Conservation (phyloP, 352 stramenopile species). For the Plasmopara viticola region DNA sequence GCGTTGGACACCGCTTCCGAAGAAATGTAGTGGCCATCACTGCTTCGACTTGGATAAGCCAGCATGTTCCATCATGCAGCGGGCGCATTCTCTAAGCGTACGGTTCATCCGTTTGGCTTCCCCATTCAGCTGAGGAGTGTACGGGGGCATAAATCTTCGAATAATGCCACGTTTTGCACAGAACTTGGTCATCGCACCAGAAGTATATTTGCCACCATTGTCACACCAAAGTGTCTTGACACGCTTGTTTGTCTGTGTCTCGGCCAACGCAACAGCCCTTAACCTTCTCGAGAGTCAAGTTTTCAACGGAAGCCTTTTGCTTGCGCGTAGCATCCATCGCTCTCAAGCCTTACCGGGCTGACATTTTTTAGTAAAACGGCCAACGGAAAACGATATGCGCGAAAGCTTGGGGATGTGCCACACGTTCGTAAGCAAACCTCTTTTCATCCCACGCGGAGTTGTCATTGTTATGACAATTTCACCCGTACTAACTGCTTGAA, state of each 20-base stretch:
- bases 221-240: constrained; percentile 9
- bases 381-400: constrained; percentile 13
- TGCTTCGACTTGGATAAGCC: constrained; percentile 4
- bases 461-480: constrained; percentile 22
- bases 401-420: constrained; percentile 11
- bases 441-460: constrained; percentile 8
- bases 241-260: constrained; percentile 11
- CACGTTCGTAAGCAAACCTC: constrained; percentile 10
- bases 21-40: constrained; percentile 13
- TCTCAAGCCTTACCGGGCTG: constrained; percentile 6
- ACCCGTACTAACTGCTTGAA: constrained; percentile 7
- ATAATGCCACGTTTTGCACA: not conserved
- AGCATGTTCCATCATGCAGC: constrained; percentile 1
- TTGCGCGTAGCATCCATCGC: constrained; percentile 9
- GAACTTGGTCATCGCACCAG: constrained; percentile 3
- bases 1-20: constrained; percentile 10
- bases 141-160: too few species aligned
- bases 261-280: constrained; percentile 4
- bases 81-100: not conserved
- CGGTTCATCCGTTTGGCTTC: too few species aligned
- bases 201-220: constrained; percentile 15
- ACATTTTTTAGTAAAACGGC: constrained; percentile 13
- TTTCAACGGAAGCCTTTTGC: constrained; percentile 5
- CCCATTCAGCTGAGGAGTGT: too few species aligned
- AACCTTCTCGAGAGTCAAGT: constrained; percentile 10